A percentile compares a stretch with the other conserved stretches of the same genome.
Conservation (phyloP, 768 basidiomycete genomes). For the Mycena rebaudengoi region DNA sequence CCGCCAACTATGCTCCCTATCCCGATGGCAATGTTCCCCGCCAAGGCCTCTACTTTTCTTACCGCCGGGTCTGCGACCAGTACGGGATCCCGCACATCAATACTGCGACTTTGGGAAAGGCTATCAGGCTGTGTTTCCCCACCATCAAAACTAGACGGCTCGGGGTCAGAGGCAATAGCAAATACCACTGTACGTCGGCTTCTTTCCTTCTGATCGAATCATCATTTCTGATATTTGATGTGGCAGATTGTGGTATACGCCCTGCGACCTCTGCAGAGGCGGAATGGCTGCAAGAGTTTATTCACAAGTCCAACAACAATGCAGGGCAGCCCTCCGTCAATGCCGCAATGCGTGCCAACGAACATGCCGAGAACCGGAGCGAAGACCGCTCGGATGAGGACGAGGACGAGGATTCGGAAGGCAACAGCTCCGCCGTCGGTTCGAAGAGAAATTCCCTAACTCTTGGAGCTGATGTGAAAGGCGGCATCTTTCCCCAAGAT, state of each 20-base stretch:
- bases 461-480: conserved; percentile 71
- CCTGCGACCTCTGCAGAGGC: conserved; percentile 92
- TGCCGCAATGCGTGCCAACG: conserved; percentile 75
- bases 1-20: conserved; percentile 89
- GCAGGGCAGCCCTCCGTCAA: conserved; percentile 80
- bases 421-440: conserved; percentile 62
- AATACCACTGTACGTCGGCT: conserved; percentile 86
- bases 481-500: conserved; percentile 66
- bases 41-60: conserved; percentile 94
- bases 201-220: conserved; percentile 41
- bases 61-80: conserved; percentile 89
- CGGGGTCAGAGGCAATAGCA: conserved; percentile 93
- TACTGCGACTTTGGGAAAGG: conserved; percentile 94
- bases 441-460: conserved; percentile 82
- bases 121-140: conserved; percentile 91
- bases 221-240: conserved; percentile 39
- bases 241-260: conserved; percentile 88
- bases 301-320: conserved; percentile 89
- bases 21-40: conserved; percentile 94
- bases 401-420: conserved; percentile 88
- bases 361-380: conserved; percentile 71
- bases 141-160: conserved; percentile 94
- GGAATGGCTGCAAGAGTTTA: conserved; percentile 92
- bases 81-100: conserved; percentile 95
- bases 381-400: conserved; percentile 86